These are phyloP conservation scores for Wallacemonas sp. DNA, from an alignment of 208 protist genomes.

Conservation along the genomic window DNA sequence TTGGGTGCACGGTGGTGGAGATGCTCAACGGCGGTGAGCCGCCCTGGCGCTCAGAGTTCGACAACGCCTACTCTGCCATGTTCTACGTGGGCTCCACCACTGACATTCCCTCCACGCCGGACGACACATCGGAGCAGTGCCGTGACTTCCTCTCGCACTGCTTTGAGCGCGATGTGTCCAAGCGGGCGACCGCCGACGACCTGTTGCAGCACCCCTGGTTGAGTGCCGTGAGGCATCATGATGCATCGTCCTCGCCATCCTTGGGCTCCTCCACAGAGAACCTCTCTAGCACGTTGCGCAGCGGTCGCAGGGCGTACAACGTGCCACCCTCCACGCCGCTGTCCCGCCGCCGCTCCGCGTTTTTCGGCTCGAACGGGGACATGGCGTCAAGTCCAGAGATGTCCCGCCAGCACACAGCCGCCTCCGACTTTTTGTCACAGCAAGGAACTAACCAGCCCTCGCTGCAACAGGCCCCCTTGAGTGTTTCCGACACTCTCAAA, in stretches of 20 bases:
- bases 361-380: neutral
- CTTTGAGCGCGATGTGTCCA: conserved; percentile 72
- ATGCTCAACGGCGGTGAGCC: conserved; percentile 86
- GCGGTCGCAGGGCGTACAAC: neutral
- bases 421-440: neutral
- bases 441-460: too few relatives aligned
- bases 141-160: conserved; percentile 69
- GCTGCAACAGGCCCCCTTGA: too few relatives aligned
- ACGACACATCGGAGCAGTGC: conserved; percentile 72
- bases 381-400: neutral
- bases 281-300: neutral
- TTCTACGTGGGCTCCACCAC: conserved; percentile 75
- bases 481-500: too few relatives aligned
- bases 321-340: conserved; percentile 7
- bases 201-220: conserved; percentile 79
- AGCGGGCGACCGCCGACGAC: conserved; percentile 69
- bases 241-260: neutral
- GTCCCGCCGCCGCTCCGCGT: conserved; percentile 1
- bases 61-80: conserved; percentile 82
- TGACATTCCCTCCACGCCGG: conserved; percentile 64
- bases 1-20: conserved; percentile 92
- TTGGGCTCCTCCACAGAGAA: neutral
- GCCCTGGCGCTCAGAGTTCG: conserved; percentile 78
- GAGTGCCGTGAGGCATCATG: conserved; percentile 23
- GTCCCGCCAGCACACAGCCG: neutral